These are phyloP conservation scores for Ophiostoma himal-ulmi DNA, from an alignment of 2,329 filamentous ascomycete genomes.

Conservation along the genomic window DNA sequence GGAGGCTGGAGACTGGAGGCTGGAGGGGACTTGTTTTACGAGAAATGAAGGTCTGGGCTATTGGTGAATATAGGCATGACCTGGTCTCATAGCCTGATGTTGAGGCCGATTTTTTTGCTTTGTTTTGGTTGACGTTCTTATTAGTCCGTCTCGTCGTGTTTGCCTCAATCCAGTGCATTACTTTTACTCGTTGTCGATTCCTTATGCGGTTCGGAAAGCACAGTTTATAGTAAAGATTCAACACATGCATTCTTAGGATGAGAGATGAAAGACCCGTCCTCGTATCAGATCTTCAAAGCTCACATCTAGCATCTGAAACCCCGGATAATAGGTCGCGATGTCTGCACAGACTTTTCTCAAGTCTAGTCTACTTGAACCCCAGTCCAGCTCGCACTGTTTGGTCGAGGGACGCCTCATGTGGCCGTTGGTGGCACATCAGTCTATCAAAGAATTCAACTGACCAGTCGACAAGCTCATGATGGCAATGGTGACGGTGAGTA, in stretches of 20 bases:
- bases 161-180: background rate
- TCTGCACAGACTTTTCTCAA: background rate
- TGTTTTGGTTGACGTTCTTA: background rate
- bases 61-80: background rate
- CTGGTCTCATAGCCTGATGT: background rate
- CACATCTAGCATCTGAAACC: background rate
- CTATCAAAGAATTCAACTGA: background rate
- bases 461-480: background rate
- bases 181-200: background rate
- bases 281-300: background rate
- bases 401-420: background rate
- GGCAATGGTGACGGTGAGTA: background rate
- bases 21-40: background rate
- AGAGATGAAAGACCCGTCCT: background rate
- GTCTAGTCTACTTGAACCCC: background rate
- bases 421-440: background rate
- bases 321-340: background rate
- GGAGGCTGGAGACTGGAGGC: background rate
- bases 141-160: background rate
- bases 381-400: background rate
- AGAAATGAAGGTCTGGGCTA: background rate
- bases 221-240: background rate
- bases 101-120: background rate
- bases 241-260: background rate
- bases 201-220: background rate